Evolutionary conservation across 257 asterid genomes (phyloP).

Genomic region (Rubia yunnanensis): DNA sequence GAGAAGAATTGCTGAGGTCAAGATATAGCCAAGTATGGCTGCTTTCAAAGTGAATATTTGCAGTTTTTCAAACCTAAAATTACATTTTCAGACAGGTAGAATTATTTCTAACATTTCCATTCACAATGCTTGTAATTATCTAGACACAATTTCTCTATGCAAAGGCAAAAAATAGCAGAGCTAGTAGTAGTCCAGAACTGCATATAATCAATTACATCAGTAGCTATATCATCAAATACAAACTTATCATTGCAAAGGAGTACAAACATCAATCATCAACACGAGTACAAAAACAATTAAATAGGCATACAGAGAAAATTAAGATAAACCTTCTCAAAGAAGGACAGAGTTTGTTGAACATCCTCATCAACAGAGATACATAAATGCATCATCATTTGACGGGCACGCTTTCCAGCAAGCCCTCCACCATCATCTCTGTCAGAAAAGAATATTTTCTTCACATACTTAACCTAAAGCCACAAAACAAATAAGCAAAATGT

Average conservation of each 20-base stretch:
- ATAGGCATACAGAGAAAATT: neutral
- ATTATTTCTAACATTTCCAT: neutral
- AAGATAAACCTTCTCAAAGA: slow-evolving; percentile 69
- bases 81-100: neutral
- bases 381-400: slow-evolving; percentile 69
- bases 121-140: neutral
- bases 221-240: neutral
- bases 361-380: slow-evolving; percentile 80
- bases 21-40: neutral
- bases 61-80: neutral
- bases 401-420: slow-evolving; percentile 53
- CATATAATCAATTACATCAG: neutral
- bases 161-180: neutral
- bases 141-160: neutral
- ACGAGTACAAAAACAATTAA: neutral
- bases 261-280: neutral
- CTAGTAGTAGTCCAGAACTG: neutral
- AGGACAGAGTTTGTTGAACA: slow-evolving; percentile 84
- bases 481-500: slow-evolving; percentile 11
- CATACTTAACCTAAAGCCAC: slow-evolving; percentile 61
- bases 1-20: neutral
- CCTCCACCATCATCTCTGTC: slow-evolving; percentile 49
- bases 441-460: slow-evolving; percentile 77
- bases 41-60: no score
- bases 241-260: neutral